Evolutionary conservation across 2,329 filamentous ascomycete genomes (phyloP).

Genomic region (Cercospora canescens): DNA sequence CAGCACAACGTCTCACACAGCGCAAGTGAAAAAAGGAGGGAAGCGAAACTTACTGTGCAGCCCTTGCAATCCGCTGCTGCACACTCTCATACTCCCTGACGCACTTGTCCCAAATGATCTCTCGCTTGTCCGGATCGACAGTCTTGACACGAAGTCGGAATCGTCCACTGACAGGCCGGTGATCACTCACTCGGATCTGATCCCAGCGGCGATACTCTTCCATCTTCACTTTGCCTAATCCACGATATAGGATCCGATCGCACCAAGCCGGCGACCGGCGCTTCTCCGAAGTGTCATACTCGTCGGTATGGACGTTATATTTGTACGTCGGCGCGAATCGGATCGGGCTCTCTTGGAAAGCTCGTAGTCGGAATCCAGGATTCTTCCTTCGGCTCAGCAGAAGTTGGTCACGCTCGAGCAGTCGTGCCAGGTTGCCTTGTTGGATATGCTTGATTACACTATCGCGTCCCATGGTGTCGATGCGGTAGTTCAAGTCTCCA

Average conservation of each 20-base stretch:
- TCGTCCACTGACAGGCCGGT: conserved; percentile 83
- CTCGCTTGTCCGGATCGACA: conserved; percentile 67
- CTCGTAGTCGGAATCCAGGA: conserved; percentile 81
- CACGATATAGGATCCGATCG: conserved; percentile 85
- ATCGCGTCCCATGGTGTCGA: conserved; percentile 94
- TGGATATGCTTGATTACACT: conserved; percentile 85
- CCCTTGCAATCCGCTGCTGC: conserved; percentile 65
- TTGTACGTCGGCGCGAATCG: conserved; percentile 96
- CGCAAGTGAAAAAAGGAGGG: too few species aligned
- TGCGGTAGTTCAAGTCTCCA: conserved; percentile 96
- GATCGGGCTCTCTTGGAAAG: conserved; percentile 89
- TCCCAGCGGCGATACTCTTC: conserved; percentile 87
- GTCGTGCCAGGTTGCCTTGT: conserved; percentile 75
- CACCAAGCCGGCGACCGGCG: conserved; percentile 94
- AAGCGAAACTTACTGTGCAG: conserved; percentile 74
- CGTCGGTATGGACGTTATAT: conserved; percentile 93
- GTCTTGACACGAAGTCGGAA: conserved; percentile 86
- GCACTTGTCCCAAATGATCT: conserved; percentile 30
- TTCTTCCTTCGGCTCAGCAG: conserved; percentile 87
- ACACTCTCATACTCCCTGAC: conserved; percentile 68
- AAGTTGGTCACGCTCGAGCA: conserved; percentile 91
- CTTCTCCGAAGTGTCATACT: conserved; percentile 88
- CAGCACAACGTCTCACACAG: not conserved
- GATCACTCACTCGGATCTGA: conserved; percentile 78
- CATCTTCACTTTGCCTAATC: conserved; percentile 79